Percentiles rank a stretch among this genome's conserved stretches.
These are phyloP conservation scores for Fagus crenata DNA, from an alignment of 306 rosid genomes.

Conservation along the genomic window DNA sequence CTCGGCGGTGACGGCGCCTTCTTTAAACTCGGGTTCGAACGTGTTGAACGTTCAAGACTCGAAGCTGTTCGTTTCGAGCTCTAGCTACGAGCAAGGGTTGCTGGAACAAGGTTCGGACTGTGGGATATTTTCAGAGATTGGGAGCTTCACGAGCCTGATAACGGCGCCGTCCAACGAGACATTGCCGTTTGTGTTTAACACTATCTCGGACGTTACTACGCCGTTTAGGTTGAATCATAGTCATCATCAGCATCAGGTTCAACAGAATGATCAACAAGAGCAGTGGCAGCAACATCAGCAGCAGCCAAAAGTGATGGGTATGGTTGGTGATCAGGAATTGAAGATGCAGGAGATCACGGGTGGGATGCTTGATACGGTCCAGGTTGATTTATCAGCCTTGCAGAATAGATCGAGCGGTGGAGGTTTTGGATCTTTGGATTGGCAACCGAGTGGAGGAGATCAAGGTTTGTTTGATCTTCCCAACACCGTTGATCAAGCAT, in stretches of 20 bases:
- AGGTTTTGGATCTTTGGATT: slow-evolving; percentile 78
- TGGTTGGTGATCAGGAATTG: slow-evolving; percentile 30
- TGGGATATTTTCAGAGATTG: slow-evolving; percentile 77
- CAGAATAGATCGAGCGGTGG: slow-evolving; percentile 43
- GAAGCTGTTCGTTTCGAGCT: slow-evolving; percentile 34
- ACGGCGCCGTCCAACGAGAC: slow-evolving; percentile 50
- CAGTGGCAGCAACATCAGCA: slow-evolving; percentile 38
- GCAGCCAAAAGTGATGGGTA: slow-evolving; percentile 33
- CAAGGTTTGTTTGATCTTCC: slow-evolving; percentile 84
- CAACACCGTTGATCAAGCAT: slow-evolving; percentile 76
- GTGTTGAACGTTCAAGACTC: slow-evolving; percentile 36
- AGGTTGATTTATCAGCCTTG: slow-evolving; percentile 53
- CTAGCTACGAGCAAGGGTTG: slow-evolving; percentile 31
- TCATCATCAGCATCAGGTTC: slow-evolving; percentile 9
- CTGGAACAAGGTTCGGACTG: slow-evolving; percentile 44
- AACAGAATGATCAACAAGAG: slow-evolving; percentile 17
- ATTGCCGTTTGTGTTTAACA: slow-evolving; percentile 53
- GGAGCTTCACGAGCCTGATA: slow-evolving; percentile 64
- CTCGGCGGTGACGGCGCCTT: slow-evolving; percentile 41
- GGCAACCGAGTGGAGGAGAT: slow-evolving; percentile 63
- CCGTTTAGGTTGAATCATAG: slow-evolving; percentile 47
- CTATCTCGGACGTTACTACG: slow-evolving; percentile 39
- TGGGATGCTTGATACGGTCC: slow-evolving; percentile 43
- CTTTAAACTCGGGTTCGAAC: slow-evolving; percentile 35
- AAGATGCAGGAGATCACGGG: slow-evolving; percentile 52